A percentile compares a stretch with the other conserved stretches of the same genome.
These are phyloP conservation scores for Arthrocladium fulminans DNA, from an alignment of 2,329 filamentous ascomycete genomes.

Conservation along the genomic window DNA sequence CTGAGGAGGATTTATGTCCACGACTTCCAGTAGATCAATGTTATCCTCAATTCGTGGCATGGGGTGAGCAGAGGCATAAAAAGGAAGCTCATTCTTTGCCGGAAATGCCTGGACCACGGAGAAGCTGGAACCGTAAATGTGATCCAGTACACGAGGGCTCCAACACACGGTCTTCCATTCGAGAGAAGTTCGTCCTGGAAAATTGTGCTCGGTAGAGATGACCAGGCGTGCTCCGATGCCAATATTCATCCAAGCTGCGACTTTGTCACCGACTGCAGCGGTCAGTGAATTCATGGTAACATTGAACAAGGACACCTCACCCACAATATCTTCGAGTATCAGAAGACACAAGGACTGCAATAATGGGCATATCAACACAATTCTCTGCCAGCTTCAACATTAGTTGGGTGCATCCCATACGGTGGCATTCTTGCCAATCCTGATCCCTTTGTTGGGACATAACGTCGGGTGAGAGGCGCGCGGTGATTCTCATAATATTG, in stretches of 20 bases:
- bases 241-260: constrained; percentile 15
- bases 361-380: constrained; percentile 6
- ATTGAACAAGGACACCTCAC: constrained; percentile 5
- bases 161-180: constrained; percentile 9
- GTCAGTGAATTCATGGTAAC: neutral
- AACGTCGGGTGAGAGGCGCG: constrained; percentile 33
- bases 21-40: neutral
- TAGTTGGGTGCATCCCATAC: constrained; percentile 27
- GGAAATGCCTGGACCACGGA: constrained; percentile 11
- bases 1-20: neutral
- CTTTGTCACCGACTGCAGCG: constrained; percentile 13
- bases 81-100: constrained; percentile 13
- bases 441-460: constrained; percentile 21
- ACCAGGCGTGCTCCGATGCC: constrained; percentile 14
- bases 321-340: constrained; percentile 14
- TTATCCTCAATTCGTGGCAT: neutral
- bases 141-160: constrained; percentile 18
- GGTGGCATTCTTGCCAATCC: constrained; percentile 25
- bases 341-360: constrained; percentile 18
- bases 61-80: neutral
- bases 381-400: constrained; percentile 13
- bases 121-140: constrained; percentile 17
- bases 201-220: constrained; percentile 11
- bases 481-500: constrained; percentile 35
- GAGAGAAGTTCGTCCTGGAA: neutral